Base-by-base conservation (phyloP, 1,284 basidiomycete species). In the Tremellales sp. region DNA sequence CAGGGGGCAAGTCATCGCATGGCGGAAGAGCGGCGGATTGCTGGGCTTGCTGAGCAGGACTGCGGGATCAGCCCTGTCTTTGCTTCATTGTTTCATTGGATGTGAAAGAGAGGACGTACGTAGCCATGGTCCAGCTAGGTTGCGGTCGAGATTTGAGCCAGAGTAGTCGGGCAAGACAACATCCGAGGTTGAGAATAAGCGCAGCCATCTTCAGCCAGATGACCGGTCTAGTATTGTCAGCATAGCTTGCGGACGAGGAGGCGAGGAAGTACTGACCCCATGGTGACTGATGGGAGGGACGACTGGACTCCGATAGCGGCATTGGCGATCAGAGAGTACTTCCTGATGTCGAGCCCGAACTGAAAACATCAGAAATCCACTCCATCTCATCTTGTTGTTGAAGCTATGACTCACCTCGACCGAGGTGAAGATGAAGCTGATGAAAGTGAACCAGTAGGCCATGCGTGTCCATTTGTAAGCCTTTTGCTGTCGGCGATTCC, bases 151-250 rank as follows among this genome's bases (percentile, higher is more conserved):
- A 56, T 37, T 49, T 45, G 37, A 53, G 53, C 51, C 54, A 59
- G 3, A 45, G 3, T 10, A 62, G 19, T 11, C 58, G 40, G 23
- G 53, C 47, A n/a, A 54, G 25, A 52, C 53, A 58, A 7, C 50
- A 37, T 7, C 21, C 39, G n/a, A 56, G 31, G 23, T 46, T 44
- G 48, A 64, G 40, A 8, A 66, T 25, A 48, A 62, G 49, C 3
- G 64, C 59, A 7, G 52, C 45, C 44, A 67, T 48, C 37, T 57
- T 57, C 52, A 69, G 48, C 45, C 54, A 67, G 17, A 65, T 53
- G 11, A 53, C 47, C 3, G 53, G 46, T 22, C 63, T 64, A 40
- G 10, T 1, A 49, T 26, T 31, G 17, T 42, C 40, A 48, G 23
- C 27, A 12, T 44, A 17, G 1, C 0, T 5, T 7, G 21, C 19